These are phyloP conservation scores for Parastagonospora nodorum DNA, from an alignment of 2,329 filamentous ascomycete genomes.

Conservation along the genomic window DNA sequence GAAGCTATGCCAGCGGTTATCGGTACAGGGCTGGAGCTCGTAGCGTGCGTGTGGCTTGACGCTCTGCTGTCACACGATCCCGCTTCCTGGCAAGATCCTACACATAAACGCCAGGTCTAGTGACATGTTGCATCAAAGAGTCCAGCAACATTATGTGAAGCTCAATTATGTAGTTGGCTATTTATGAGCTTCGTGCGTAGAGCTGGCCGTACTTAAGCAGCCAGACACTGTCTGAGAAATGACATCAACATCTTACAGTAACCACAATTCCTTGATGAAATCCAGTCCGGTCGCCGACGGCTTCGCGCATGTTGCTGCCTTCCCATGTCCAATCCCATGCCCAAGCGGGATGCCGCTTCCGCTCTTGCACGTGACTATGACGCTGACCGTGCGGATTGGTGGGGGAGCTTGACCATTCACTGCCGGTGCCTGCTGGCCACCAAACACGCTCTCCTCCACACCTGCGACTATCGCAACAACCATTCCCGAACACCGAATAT, in stretches of 20 bases:
- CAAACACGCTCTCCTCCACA: not conserved
- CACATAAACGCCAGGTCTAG: no score
- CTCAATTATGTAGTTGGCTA: no score
- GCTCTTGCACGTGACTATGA: slow-evolving; percentile 1
- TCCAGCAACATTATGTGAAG: no score
- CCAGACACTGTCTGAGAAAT: not conserved
- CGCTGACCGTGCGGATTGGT: not conserved
- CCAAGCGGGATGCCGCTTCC: not conserved
- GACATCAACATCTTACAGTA: no score
- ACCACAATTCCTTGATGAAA: no score
- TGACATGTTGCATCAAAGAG: no score
- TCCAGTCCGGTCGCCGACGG: not conserved
- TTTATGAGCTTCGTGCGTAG: not conserved
- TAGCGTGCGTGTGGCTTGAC: no score
- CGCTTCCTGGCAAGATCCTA: not conserved
- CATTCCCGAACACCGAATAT: not conserved
- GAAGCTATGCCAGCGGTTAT: no score
- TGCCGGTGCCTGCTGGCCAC: not conserved
- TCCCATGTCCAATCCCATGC: no score
- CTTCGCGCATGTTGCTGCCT: not conserved
- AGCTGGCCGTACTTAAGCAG: not conserved
- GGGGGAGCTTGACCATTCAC: not conserved
- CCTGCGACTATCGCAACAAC: not conserved
- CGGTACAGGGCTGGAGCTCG: no score
- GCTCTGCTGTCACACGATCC: not conserved